Conservation (phyloP, 805 yeast species). For the Spencermartinsiella europaea region DNA sequence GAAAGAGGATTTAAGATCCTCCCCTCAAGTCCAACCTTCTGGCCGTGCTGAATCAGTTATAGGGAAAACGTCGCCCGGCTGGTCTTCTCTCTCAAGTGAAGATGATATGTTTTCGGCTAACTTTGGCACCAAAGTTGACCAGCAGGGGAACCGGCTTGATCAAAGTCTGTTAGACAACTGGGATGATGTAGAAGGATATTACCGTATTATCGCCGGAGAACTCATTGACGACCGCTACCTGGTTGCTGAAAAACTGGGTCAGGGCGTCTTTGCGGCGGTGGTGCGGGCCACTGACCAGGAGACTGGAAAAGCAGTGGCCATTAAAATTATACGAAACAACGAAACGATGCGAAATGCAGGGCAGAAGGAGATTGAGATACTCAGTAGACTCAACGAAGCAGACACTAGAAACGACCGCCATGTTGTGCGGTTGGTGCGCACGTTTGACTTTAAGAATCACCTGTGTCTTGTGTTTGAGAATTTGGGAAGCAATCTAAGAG, state of each 20-base stretch:
- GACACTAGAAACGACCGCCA: slow-evolving; percentile 56
- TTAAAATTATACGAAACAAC: slow-evolving; percentile 60
- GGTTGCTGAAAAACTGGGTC: slow-evolving; percentile 29
- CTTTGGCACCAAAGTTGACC: background rate
- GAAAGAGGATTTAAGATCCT: background rate
- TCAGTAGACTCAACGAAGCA: slow-evolving; percentile 59
- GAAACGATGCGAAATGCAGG: slow-evolving; percentile 64
- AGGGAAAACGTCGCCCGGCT: slow-evolving; percentile 9
- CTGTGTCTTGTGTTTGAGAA: slow-evolving; percentile 82
- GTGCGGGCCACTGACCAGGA: slow-evolving; percentile 27
- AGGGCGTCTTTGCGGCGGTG: slow-evolving; percentile 33
- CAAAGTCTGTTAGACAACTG: slow-evolving; percentile 28
- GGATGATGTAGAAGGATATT: slow-evolving; percentile 35
- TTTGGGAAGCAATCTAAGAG: slow-evolving; percentile 73
- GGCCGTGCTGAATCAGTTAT: background rate
- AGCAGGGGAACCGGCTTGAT: slow-evolving; percentile 16
- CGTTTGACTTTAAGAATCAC: slow-evolving; percentile 80
- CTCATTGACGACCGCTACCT: slow-evolving; percentile 28
- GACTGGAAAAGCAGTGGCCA: slow-evolving; percentile 37
- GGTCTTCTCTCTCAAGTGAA: slow-evolving; percentile 11
- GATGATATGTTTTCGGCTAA: slow-evolving; percentile 27
- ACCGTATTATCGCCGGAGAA: slow-evolving; percentile 31
- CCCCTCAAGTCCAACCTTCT: too few relatives aligned
- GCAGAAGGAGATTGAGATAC: slow-evolving; percentile 71
- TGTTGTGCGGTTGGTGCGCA: slow-evolving; percentile 64